Evolutionary conservation across 306 rosid species (phyloP).

Genomic region (Gastrolobium villosum): DNA sequence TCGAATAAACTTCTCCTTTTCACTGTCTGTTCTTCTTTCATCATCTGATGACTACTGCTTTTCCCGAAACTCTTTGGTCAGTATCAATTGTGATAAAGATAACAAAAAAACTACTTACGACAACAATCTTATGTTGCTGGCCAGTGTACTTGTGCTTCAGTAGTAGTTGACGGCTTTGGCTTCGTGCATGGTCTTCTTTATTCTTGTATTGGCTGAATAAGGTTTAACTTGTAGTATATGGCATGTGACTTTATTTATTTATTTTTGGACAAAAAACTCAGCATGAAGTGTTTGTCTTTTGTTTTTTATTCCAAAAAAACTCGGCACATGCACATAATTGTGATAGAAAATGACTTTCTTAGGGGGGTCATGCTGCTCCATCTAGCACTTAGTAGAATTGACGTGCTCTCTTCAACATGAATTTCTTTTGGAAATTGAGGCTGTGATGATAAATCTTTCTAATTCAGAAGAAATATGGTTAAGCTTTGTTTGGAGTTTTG

Average conservation of each 20-base stretch:
- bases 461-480: not conserved
- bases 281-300: slow-evolving; percentile 35
- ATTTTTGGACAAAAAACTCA: slow-evolving; percentile 10
- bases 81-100: not conserved
- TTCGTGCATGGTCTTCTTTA: slow-evolving; percentile 38
- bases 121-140: not conserved
- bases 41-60: not conserved
- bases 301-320: slow-evolving; percentile 9
- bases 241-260: slow-evolving; percentile 20
- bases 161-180: slow-evolving; percentile 41
- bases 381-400: not conserved
- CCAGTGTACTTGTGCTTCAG: slow-evolving; percentile 8
- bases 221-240: slow-evolving; percentile 3
- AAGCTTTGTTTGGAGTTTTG: not conserved
- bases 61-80: not conserved
- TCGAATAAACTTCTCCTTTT: not conserved
- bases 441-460: not conserved
- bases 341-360: slow-evolving; percentile 34
- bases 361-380: slow-evolving; percentile 20
- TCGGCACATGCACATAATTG: slow-evolving; percentile 40
- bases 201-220: slow-evolving; percentile 12
- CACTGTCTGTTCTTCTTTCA: not conserved
- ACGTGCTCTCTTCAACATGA: not conserved
- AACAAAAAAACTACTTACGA: not conserved
- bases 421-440: not conserved